phyloP scores from a whole-genome alignment of 2,329 filamentous ascomycete species.

The Xylariaceae sp. region DNA sequence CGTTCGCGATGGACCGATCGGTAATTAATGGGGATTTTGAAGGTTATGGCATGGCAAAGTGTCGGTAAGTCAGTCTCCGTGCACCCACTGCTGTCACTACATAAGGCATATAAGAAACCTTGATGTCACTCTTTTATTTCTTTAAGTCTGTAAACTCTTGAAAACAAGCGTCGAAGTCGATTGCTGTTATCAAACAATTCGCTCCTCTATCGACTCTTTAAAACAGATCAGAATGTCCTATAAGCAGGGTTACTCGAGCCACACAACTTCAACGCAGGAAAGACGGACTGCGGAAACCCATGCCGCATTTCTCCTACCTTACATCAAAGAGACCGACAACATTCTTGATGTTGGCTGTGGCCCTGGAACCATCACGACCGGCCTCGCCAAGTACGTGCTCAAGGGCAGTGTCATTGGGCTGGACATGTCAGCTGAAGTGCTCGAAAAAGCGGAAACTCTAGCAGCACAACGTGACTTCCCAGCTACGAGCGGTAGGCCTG shows the following conservation, averaged over 20 bases:
- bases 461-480: constrained; percentile 15
- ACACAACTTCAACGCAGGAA: constrained; percentile 37
- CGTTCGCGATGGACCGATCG: no score
- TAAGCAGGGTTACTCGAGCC: constrained; percentile 39
- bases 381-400: constrained; percentile 39
- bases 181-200: no score
- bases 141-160: no score
- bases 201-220: no score
- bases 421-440: constrained; percentile 34
- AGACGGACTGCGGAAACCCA: constrained; percentile 43
- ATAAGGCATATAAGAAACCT: no score
- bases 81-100: no score
- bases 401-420: constrained; percentile 40
- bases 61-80: no score
- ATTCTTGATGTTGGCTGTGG: constrained; percentile 50
- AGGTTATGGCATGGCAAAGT: no score
- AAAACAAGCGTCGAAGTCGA: no score
- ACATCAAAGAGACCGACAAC: constrained; percentile 36
- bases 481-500: constrained; percentile 9
- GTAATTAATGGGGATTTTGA: no score
- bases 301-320: constrained; percentile 42
- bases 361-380: constrained; percentile 47
- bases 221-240: no score
- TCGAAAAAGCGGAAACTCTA: constrained; percentile 30
- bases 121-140: no score